Evolutionary conservation across 2,329 filamentous ascomycete genomes (phyloP), one percentile per base, ranked within the genome.

Genomic region (Aspergillus vadensis): DNA sequence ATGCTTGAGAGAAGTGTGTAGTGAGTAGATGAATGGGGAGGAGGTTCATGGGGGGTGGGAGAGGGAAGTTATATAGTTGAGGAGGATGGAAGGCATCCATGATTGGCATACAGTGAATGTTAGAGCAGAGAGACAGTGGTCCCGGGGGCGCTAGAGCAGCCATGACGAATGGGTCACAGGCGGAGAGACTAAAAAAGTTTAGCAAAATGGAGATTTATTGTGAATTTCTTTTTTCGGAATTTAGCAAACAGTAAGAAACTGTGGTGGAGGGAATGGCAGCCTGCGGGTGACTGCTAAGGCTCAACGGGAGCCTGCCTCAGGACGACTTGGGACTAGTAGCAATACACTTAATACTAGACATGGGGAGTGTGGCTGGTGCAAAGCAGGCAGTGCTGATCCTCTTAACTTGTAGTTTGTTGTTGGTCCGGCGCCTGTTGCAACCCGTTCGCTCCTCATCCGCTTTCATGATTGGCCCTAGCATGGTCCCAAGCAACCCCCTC

Each of bases 131-230:
- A 5, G 32, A 36, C 10, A 14, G 32, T 36, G 23, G 47, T 36
- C 17, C 23, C 23, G 10, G 27, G 27, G 14, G 14, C 30, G 27
- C 48, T 38, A 55, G 55, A 58, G 55, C 53, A 48, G 55, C 60
- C 51, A 64, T 67, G 64, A 63, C 64, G 55, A 64, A 63, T 63
- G 61, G 62, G 60, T 67, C 64, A 66, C 59, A 63, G 53, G 62
- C 38, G 38, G 52, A 49, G 49, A 25, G 17, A n/a, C 21, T 54
- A 36, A 51, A 27, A 44, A 44, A 25, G 51, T 38, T 36, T n/a
- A 52, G 32, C 14, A 36, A 30, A 7, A 27, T 2, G 25, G 25
- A 38, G 5, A 58, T 23, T 51, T 41, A 36, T 41, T 41, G 27
- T 14, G 32, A 36, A 14, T 15, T 36, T 36, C 32, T 14, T 36